phyloP scores from a whole-genome alignment of 805 yeast species.

The Lipomyces sp. region DNA sequence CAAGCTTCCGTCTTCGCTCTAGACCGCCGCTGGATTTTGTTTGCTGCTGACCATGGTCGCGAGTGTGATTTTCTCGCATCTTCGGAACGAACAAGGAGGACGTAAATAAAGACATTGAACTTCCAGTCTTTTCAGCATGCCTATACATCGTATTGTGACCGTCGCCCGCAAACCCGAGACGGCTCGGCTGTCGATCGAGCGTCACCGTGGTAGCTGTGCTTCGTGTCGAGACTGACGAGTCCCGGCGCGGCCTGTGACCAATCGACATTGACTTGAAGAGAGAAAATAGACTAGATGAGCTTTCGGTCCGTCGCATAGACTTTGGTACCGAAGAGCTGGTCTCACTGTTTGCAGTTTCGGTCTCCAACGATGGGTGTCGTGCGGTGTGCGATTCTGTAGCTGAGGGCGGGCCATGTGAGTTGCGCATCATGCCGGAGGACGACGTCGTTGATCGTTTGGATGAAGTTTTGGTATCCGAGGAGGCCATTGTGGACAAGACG shows the following conservation, averaged over 20 bases:
- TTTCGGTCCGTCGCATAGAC: conserved; percentile 8
- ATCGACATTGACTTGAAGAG: conserved; percentile 7
- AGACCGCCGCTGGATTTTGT: not conserved
- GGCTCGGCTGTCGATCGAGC: not conserved
- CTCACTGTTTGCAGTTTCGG: not conserved
- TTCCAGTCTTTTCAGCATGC: conserved; percentile 1
- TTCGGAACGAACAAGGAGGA: conserved; percentile 12
- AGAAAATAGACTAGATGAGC: conserved; percentile 1
- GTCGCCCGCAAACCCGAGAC: not conserved
- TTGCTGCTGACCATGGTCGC: conserved; percentile 5
- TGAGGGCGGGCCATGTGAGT: not conserved
- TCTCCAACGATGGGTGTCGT: not conserved
- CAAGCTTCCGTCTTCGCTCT: conserved; percentile 27
- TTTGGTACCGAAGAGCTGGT: not conserved
- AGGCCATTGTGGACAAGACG: not conserved
- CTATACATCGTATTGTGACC: not conserved
- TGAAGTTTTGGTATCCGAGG: not conserved
- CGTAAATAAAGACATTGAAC: conserved; percentile 10
- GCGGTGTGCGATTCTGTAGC: not conserved
- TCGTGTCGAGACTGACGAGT: conserved; percentile 7
- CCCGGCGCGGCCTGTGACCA: not conserved
- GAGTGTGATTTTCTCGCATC: not conserved
- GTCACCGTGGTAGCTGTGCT: conserved; percentile 5
- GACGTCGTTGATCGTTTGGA: not conserved
- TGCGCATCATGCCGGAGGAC: not conserved